Evolutionary conservation across 192 early-diverging fungal species (phyloP), one percentile per base, ranked within the genome.

Genomic region (Rhizoclosmatium globosum): DNA sequence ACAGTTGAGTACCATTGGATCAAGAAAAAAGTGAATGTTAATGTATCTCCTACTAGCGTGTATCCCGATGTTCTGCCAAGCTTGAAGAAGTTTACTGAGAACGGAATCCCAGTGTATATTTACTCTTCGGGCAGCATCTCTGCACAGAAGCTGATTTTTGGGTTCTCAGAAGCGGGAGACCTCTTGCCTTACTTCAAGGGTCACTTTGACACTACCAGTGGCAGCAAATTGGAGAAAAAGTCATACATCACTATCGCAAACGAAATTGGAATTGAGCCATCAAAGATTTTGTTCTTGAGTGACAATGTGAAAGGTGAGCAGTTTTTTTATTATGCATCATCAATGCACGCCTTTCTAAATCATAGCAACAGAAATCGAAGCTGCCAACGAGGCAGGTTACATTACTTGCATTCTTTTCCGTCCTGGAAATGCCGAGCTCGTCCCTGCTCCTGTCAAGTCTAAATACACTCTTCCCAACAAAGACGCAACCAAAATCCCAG

Each of bases 91-190:
- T 98, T 96, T 96, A 85, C 79, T 31, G 69, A 43, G 38, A 7
- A 77, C 3, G 89, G 87, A 38, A 85, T 88, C 56, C 87, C 86
- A 74, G 87, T 98, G 56, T 98, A 92, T 79, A 98, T 99, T 46
- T 99, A 98, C 88, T 98, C 96, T 41, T 98, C 96, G 74, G 98
- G 98, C 9, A 96, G 95, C 61, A 89, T 99, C 3, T 84, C 87
- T 47, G 98, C 97, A 0, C 98, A 99, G 74, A 98, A 98, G 84
- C 87, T 98, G 11, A 82, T 99, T 7, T 98, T 99, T 85, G 91
- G 31, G 23, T 71, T n/a, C 39, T 59, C 53, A 1, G 74, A 76
- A 7, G 41, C 42, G 48, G 74, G 74, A 67, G 60, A 76, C 68
- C 58, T 39, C 13, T 60, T 74, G 6, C 77, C 91, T 85, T 92